Percentiles rank a stretch among this genome's conserved stretches.
Conservation (phyloP, 768 basidiomycete species). For the Amanita jacksonii region DNA sequence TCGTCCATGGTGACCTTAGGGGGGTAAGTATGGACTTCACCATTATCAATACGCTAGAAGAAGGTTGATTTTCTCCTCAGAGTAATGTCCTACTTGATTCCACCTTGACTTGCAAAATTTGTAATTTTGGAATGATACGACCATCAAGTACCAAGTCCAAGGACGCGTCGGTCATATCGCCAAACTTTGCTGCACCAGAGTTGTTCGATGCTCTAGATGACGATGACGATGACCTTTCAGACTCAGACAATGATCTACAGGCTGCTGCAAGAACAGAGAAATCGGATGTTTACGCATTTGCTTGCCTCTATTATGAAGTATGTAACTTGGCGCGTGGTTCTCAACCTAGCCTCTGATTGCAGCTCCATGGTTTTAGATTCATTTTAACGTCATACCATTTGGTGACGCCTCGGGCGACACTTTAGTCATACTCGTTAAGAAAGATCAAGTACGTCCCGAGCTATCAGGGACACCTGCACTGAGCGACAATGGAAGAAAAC, state of each 20-base stretch:
- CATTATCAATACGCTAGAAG: no score
- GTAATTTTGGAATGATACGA: conserved; percentile 2
- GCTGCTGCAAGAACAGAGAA: neutral
- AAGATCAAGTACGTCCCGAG: no score
- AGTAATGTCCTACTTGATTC: neutral
- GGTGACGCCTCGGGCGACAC: no score
- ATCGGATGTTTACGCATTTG: neutral
- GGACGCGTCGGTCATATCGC: neutral
- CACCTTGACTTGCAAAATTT: neutral
- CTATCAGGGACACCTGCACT: no score
- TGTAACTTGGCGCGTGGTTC: neutral
- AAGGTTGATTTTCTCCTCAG: neutral
- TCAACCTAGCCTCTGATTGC: no score
- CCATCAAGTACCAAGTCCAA: no score
- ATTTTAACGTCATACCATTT: no score
- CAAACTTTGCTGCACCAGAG: neutral
- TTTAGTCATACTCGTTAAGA: no score
- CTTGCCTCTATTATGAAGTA: neutral
- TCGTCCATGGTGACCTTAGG: neutral
- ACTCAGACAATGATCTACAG: neutral
- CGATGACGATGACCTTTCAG: neutral
- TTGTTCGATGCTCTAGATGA: neutral
- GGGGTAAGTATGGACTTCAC: neutral
- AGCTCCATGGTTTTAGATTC: neutral
- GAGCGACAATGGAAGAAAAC: no score